phyloP scores from a whole-genome alignment of 2,329 filamentous ascomycete genomes.

The Xylariaceae sp. region DNA sequence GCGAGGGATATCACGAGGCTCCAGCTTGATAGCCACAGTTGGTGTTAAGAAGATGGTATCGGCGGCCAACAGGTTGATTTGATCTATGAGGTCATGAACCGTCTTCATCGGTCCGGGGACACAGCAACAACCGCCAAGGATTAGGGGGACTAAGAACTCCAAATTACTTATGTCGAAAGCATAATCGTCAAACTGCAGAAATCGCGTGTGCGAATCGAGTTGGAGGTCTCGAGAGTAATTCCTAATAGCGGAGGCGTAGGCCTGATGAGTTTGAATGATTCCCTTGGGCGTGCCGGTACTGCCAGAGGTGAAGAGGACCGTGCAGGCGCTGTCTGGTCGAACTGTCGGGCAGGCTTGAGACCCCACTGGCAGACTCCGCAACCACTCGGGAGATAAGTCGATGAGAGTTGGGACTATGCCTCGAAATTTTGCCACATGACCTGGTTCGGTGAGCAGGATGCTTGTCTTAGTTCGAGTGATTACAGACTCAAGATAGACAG shows the following conservation, averaged over 20 bases:
- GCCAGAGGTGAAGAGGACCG: constrained; percentile 20
- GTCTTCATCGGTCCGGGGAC: constrained; percentile 16
- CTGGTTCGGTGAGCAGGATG: constrained; percentile 17
- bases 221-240: constrained; percentile 16
- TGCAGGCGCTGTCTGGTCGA: constrained; percentile 14
- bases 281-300: constrained; percentile 25
- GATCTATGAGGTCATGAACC: constrained; percentile 9
- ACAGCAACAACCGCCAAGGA: constrained; percentile 16
- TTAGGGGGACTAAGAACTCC: constrained; percentile 15
- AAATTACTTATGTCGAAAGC: constrained; percentile 19
- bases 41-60: constrained; percentile 19
- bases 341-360: constrained; percentile 1
- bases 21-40: constrained; percentile 16
- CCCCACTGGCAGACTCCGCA: constrained; percentile 3
- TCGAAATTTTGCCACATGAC: constrained; percentile 10
- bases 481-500: constrained; percentile 23
- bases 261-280: constrained; percentile 18
- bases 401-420: constrained; percentile 15
- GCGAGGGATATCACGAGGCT: constrained; percentile 10
- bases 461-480: constrained; percentile 16
- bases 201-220: constrained; percentile 14
- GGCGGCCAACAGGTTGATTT: constrained; percentile 13
- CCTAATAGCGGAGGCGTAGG: constrained; percentile 12
- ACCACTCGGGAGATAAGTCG: constrained; percentile 9
- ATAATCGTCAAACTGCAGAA: constrained; percentile 17